Conservation (phyloP, 108 stramenopile species). For the Aurantiochytrium sp. region DNA sequence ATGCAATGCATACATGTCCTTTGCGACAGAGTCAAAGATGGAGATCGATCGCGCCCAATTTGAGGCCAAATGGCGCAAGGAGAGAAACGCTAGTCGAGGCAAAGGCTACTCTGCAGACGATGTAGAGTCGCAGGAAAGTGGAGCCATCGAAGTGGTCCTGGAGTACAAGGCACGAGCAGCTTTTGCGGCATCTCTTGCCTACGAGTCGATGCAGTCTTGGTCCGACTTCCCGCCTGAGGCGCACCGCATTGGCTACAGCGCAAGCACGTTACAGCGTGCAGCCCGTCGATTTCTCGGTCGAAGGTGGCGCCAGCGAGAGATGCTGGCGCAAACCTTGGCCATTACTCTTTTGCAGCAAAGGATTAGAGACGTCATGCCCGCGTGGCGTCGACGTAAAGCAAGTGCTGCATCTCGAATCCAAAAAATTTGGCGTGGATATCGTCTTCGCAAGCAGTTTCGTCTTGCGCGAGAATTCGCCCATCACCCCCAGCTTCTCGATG, state of each 20-base stretch:
- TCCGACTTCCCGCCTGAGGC: not conserved
- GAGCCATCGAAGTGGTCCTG: not conserved
- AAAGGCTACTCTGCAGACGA: not conserved
- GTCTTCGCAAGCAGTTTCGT: not conserved
- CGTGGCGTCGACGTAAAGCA: not conserved
- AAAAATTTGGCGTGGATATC: not conserved
- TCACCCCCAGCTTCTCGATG: not conserved
- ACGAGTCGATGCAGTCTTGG: not conserved
- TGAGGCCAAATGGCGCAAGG: not conserved
- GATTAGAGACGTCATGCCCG: not conserved
- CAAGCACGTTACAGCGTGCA: not conserved
- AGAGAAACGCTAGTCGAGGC: not conserved
- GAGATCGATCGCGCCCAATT: not conserved
- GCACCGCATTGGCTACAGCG: not conserved
- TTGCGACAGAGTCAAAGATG: not conserved
- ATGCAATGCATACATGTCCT: not conserved
- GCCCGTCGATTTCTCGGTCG: not conserved
- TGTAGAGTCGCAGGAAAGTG: not conserved
- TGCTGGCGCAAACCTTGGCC: not conserved
- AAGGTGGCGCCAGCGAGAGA: constrained; percentile 1
- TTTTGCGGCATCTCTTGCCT: not conserved
- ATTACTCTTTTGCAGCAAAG: not conserved
- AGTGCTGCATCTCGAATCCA: not conserved
- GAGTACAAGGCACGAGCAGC: not conserved
- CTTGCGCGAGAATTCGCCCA: not conserved